A percentile compares a stretch with the other conserved stretches of the same genome.
Evolutionary conservation across 805 yeast genomes (phyloP).

Genomic region (Jamesozyma lodderae): DNA sequence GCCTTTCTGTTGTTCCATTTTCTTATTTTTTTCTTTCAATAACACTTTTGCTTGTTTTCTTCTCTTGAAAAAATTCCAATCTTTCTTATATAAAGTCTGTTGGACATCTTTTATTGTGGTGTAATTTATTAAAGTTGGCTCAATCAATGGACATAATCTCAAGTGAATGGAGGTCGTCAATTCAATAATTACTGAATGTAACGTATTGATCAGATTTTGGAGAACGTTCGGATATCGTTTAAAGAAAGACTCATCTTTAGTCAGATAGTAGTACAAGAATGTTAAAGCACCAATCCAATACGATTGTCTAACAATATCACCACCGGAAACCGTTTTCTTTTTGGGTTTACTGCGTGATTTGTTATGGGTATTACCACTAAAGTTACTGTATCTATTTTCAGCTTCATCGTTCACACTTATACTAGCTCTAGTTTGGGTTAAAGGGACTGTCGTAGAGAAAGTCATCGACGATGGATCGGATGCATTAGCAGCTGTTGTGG

Average conservation of each 20-base stretch:
- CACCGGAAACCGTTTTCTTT: conserved; percentile 18
- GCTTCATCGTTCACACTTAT: background rate
- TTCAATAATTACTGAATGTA: conserved; percentile 57
- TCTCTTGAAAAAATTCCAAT: conserved; percentile 50
- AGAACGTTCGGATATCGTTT: conserved; percentile 45
- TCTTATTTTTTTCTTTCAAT: conserved; percentile 8
- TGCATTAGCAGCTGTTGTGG: too few species aligned
- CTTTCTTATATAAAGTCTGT: conserved; percentile 65
- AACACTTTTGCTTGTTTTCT: conserved; percentile 25
- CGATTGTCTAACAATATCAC: conserved; percentile 62
- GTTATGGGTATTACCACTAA: too few species aligned
- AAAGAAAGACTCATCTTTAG: conserved; percentile 55
- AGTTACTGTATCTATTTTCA: too few species aligned
- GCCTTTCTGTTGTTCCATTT: conserved; percentile 8
- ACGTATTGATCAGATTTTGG: conserved; percentile 47
- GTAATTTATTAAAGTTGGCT: conserved; percentile 62
- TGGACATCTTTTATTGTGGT: conserved; percentile 77
- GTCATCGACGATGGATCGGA: conserved; percentile 6
- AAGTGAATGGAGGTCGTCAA: conserved; percentile 57
- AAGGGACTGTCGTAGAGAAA: conserved; percentile 1
- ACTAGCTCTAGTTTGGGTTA: background rate
- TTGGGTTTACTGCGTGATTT: conserved; percentile 1
- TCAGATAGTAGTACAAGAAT: conserved; percentile 66
- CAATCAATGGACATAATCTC: conserved; percentile 47
- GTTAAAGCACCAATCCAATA: conserved; percentile 85